Conservation (phyloP, 345 rosid species). For the Nephelium lappaceum region DNA sequence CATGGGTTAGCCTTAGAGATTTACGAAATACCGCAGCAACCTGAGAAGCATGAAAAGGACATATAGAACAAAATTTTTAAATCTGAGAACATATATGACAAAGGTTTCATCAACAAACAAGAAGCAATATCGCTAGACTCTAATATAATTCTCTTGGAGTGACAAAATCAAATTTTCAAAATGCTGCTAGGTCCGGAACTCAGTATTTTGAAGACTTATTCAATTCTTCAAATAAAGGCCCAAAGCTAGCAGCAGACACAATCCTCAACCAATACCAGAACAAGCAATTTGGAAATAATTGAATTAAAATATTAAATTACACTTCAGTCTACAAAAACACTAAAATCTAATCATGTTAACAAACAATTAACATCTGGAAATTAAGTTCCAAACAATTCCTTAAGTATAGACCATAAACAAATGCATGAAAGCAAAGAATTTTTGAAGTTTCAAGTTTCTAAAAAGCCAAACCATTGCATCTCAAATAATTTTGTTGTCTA, state of each 20-base stretch:
- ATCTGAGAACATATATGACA: constrained; percentile 3
- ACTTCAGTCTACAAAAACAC: neutral
- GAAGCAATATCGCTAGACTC: neutral
- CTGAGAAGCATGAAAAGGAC: constrained; percentile 38
- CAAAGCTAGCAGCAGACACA: constrained; percentile 1
- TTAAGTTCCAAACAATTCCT: neutral
- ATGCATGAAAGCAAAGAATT: neutral
- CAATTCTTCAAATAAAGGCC: neutral
- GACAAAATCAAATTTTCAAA: neutral
- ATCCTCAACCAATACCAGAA: neutral
- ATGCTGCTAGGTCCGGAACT: neutral
- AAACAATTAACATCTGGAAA: neutral
- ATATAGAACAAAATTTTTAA: constrained; percentile 11
- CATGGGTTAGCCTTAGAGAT: constrained; percentile 89
- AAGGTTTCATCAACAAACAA: neutral
- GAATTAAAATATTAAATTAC: neutral
- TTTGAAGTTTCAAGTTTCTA: neutral
- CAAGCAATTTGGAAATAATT: neutral
- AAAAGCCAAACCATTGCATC: neutral
- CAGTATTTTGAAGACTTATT: neutral
- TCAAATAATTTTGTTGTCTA: neutral
- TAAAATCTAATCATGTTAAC: neutral
- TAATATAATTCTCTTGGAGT: neutral
- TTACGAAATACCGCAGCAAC: constrained; percentile 97
- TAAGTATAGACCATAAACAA: neutral